Percentiles rank a stretch among this genome's conserved stretches.
Conservation (phyloP, 2,329 filamentous ascomycete species). For the Pseudocercospora pini-densiflorae region DNA sequence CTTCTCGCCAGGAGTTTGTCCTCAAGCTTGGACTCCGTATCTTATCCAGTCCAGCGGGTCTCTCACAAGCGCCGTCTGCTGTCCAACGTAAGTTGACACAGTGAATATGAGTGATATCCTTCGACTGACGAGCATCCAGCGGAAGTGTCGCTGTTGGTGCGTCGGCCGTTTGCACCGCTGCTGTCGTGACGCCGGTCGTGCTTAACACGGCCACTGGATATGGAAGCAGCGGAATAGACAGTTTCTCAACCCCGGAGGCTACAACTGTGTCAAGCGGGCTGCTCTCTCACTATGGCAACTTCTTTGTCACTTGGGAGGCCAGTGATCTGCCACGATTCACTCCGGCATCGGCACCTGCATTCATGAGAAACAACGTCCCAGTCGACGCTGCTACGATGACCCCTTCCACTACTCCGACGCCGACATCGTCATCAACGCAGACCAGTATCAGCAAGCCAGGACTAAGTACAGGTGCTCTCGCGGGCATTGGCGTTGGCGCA, state of each 20-base stretch:
- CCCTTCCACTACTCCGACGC: background rate
- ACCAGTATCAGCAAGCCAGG: background rate
- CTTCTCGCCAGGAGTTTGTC: background rate
- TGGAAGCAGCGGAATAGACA: too few relatives aligned
- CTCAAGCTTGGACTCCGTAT: background rate
- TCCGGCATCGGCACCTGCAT: background rate
- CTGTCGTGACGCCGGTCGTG: background rate
- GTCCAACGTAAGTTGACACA: background rate
- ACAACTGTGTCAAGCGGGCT: too few relatives aligned
- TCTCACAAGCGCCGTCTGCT: background rate
- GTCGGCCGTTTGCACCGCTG: background rate
- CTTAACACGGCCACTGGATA: background rate
- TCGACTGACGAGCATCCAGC: too few relatives aligned
- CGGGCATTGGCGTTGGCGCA: background rate
- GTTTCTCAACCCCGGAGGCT: too few relatives aligned
- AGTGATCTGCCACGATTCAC: background rate
- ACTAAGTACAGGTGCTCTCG: background rate
- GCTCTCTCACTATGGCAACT: background rate
- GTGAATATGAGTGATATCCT: too few relatives aligned
- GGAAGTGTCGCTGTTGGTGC: too few relatives aligned
- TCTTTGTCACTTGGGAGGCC: background rate
- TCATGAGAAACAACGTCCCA: background rate
- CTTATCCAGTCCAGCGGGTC: background rate
- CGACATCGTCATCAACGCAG: background rate
- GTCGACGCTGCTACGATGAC: background rate